Conservation (phyloP, 1,284 basidiomycete genomes). For the Leccinum solheimii region DNA sequence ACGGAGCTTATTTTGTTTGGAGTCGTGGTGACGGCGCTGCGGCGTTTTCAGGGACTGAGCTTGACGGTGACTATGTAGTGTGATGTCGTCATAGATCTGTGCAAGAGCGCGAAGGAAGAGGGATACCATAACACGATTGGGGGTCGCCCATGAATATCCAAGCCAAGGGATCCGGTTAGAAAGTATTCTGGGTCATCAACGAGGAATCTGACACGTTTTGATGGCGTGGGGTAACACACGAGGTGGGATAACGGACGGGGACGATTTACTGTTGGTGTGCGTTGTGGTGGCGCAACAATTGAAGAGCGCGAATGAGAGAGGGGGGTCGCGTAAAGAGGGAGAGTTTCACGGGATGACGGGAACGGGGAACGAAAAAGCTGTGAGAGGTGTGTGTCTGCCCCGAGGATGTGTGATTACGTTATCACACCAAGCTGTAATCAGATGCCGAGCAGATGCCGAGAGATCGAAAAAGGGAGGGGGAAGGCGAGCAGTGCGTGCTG, state of each 20-base stretch:
- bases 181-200: neutral
- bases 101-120: neutral
- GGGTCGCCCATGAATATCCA: neutral
- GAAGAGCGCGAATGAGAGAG: slow-evolving; percentile 1
- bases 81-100: slow-evolving; percentile 11
- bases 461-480: neutral
- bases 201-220: slow-evolving; percentile 24
- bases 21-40: slow-evolving; percentile 26
- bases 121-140: neutral
- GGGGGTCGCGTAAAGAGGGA: neutral
- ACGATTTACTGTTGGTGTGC: neutral
- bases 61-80: slow-evolving; percentile 11
- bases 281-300: slow-evolving; percentile 2
- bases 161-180: neutral
- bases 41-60: slow-evolving; percentile 26
- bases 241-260: neutral
- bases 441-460: slow-evolving; percentile 8
- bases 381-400: neutral
- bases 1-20: slow-evolving; percentile 11
- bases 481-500: slow-evolving; percentile 5
- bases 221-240: slow-evolving; percentile 25
- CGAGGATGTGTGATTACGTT: slow-evolving; percentile 1
- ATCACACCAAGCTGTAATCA: slow-evolving; percentile 17
- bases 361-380: slow-evolving; percentile 2
- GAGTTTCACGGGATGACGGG: slow-evolving; percentile 8